These are phyloP conservation scores for Colletotrichum tropicicola DNA, from an alignment of 2,329 filamentous ascomycete genomes.

Conservation along the genomic window DNA sequence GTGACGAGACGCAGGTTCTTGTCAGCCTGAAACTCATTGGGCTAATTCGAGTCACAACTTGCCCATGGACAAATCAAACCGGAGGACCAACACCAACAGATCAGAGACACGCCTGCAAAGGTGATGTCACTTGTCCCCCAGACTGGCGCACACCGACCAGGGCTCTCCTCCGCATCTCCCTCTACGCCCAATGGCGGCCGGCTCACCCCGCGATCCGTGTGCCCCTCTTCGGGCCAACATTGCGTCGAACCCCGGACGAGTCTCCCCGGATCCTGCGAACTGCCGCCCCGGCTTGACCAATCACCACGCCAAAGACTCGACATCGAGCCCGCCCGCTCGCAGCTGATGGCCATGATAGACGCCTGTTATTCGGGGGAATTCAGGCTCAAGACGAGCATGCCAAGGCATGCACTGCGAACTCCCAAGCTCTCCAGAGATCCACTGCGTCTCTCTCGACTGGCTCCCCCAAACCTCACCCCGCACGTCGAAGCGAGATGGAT, in stretches of 20 bases:
- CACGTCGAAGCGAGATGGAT: slow-evolving; percentile 5
- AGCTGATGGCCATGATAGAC: background rate
- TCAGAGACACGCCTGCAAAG: no score
- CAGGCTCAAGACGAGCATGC: background rate
- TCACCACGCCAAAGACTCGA: background rate
- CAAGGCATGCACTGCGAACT: slow-evolving; percentile 6
- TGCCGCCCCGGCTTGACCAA: background rate
- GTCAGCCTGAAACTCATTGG: background rate
- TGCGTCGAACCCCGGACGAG: slow-evolving; percentile 9
- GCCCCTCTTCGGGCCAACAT: slow-evolving; percentile 25
- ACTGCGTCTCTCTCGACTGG: slow-evolving; percentile 15
- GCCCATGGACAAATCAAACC: background rate
- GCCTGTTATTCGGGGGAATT: background rate
- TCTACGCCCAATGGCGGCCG: background rate
- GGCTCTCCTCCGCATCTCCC: background rate
- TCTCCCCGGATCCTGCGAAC: background rate
- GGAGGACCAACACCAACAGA: background rate
- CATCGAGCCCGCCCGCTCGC: background rate
- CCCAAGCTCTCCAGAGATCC: slow-evolving; percentile 10
- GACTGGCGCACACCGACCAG: background rate
- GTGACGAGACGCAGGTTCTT: background rate
- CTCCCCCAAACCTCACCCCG: slow-evolving; percentile 20
- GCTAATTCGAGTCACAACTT: background rate
- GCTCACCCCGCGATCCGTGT: background rate
- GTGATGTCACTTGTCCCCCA: background rate